These are phyloP conservation scores for Cucumis sativus DNA, from an alignment of 306 rosid genomes.

Conservation along the genomic window DNA sequence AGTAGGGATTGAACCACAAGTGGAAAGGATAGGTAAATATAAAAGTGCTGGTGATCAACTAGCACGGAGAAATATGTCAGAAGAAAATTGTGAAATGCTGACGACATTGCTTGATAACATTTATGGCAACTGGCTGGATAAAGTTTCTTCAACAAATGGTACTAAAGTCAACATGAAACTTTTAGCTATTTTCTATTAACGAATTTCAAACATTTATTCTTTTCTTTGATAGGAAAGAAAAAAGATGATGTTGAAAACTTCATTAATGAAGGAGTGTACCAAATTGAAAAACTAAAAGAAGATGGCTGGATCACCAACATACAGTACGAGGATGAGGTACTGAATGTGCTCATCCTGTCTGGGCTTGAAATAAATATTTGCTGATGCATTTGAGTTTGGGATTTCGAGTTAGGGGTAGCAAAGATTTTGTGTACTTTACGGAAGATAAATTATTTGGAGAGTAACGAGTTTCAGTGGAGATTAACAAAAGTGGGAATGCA, in stretches of 20 bases:
- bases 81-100: conserved; percentile 79
- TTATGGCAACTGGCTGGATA: conserved; percentile 77
- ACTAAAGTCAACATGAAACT: conserved; percentile 8
- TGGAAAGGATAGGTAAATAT: conserved; percentile 85
- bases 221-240: conserved; percentile 40
- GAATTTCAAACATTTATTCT: not conserved
- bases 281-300: conserved; percentile 71
- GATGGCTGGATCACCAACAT: conserved; percentile 79
- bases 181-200: conserved; percentile 2
- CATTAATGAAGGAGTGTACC: conserved; percentile 72
- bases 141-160: conserved; percentile 72
- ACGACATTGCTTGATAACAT: conserved; percentile 78
- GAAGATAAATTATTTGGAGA: not conserved
- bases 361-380: conserved; percentile 1
- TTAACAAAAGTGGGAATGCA: not conserved
- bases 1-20: conserved; percentile 80
- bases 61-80: conserved; percentile 53
- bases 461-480: not conserved
- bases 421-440: not conserved
- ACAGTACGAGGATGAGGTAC: conserved; percentile 85
- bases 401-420: not conserved
- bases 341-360: not conserved
- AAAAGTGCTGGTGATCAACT: conserved; percentile 94
- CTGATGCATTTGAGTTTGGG: not conserved
- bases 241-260: conserved; percentile 66